These are phyloP conservation scores for Cenchrus fungigraminus DNA, from an alignment of 176 grass and related monocot genomes.

Conservation along the genomic window DNA sequence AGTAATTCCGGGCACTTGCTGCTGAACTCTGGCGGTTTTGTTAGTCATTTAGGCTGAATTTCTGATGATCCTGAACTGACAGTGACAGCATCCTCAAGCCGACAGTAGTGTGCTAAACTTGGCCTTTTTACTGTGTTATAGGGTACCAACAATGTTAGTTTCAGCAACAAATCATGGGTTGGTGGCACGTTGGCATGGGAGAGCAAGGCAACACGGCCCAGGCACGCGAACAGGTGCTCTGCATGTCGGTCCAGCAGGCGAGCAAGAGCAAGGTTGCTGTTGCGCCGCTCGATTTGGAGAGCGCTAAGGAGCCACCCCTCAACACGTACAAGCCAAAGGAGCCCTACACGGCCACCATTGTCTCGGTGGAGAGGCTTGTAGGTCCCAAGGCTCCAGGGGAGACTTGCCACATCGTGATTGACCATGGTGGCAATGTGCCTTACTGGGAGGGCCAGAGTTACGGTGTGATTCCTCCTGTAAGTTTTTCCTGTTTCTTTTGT, in stretches of 20 bases:
- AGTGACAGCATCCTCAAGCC: not conserved
- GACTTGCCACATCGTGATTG: slow-evolving; percentile 96
- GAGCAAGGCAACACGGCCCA: slow-evolving; percentile 30
- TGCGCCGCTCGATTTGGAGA: slow-evolving; percentile 67
- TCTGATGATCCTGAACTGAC: not conserved
- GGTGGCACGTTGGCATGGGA: slow-evolving; percentile 43
- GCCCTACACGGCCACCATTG: slow-evolving; percentile 80
- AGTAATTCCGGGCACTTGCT: not conserved
- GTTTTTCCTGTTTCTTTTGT: not conserved
- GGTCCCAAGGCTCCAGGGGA: slow-evolving; percentile 84
- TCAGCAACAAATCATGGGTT: slow-evolving; percentile 61
- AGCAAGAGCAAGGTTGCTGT: slow-evolving; percentile 65
- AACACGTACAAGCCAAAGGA: slow-evolving; percentile 84
- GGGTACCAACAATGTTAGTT: slow-evolving; percentile 55
- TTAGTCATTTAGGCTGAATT: not conserved
- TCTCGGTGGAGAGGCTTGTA: slow-evolving; percentile 80
- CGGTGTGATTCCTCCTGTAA: slow-evolving; percentile 90
- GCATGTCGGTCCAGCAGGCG: slow-evolving; percentile 62
- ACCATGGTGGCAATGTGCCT: slow-evolving; percentile 87
- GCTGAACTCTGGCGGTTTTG: not conserved
- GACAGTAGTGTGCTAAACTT: not conserved
- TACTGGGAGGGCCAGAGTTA: slow-evolving; percentile 98
- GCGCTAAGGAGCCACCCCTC: slow-evolving; percentile 73
- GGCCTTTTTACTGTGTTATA: slow-evolving; percentile 19
- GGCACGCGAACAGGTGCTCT: slow-evolving; percentile 52